Percentiles rank a stretch among this genome's conserved stretches.
Conservation (phyloP, 2,329 filamentous ascomycete species). For the Eutypa lata region DNA sequence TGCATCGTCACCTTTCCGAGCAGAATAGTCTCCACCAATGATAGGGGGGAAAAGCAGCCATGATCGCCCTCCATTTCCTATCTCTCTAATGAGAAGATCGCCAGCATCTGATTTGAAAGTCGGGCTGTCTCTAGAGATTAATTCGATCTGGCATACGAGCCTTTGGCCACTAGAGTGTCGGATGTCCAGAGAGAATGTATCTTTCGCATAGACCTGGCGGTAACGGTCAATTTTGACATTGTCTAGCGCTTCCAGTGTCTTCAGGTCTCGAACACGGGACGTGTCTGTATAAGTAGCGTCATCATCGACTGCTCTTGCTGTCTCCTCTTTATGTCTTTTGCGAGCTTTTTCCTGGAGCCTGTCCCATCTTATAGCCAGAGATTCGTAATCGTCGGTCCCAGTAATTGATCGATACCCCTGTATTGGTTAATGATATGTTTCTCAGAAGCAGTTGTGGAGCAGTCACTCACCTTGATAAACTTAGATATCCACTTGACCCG, state of each 20-base stretch:
- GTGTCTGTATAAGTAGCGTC: slow-evolving; percentile 82
- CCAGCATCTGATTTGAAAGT: slow-evolving; percentile 65
- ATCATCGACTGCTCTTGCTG: slow-evolving; percentile 75
- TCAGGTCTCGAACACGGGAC: slow-evolving; percentile 73
- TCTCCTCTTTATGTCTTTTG: slow-evolving; percentile 69
- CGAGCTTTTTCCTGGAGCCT: slow-evolving; percentile 73
- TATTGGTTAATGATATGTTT: slow-evolving; percentile 30
- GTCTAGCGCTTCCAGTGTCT: slow-evolving; percentile 69
- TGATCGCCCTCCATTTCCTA: slow-evolving; percentile 66
- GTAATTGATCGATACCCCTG: slow-evolving; percentile 58
- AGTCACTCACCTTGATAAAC: slow-evolving; percentile 63
- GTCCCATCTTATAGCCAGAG: slow-evolving; percentile 63
- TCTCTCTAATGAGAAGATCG: slow-evolving; percentile 89
- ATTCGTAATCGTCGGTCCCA: slow-evolving; percentile 51
- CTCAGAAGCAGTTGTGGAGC: not conserved
- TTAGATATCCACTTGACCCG: slow-evolving; percentile 85
- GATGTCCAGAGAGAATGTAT: slow-evolving; percentile 83
- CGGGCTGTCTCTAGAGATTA: slow-evolving; percentile 79
- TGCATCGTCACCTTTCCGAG: slow-evolving; percentile 67
- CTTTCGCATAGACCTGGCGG: slow-evolving; percentile 83
- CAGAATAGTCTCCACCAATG: slow-evolving; percentile 69
- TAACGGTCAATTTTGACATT: slow-evolving; percentile 70
- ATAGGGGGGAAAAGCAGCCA: slow-evolving; percentile 94
- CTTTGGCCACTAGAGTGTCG: slow-evolving; percentile 87
- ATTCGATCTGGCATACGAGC: slow-evolving; percentile 82